phyloP scores from a whole-genome alignment of 768 basidiomycete genomes.

The Clitopilus passeckerianus region DNA sequence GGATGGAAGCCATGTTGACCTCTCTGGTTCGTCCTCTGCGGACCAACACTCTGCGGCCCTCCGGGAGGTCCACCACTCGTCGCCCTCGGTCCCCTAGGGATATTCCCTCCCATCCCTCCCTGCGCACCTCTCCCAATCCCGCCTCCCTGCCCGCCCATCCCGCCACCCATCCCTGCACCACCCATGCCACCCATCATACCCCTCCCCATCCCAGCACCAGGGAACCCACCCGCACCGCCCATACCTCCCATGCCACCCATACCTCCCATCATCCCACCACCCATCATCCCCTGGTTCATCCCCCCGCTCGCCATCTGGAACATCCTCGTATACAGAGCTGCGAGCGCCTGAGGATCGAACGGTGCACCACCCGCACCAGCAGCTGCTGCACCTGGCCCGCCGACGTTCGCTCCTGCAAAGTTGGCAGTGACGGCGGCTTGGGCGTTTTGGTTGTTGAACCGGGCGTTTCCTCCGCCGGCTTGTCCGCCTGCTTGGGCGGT shows the following conservation, averaged over 20 bases:
- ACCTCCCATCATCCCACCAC: slow-evolving; percentile 38
- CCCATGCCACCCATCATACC: slow-evolving; percentile 35
- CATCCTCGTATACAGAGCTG: slow-evolving; percentile 93
- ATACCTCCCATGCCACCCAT: slow-evolving; percentile 26
- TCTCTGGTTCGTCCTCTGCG: slow-evolving; percentile 65
- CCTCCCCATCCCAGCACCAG: slow-evolving; percentile 25
- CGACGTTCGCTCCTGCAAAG: slow-evolving; percentile 21
- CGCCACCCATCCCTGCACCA: slow-evolving; percentile 37
- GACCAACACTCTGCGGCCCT: slow-evolving; percentile 53
- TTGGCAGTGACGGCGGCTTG: slow-evolving; percentile 19
- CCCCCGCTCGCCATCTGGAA: slow-evolving; percentile 73
- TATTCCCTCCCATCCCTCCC: slow-evolving; percentile 48
- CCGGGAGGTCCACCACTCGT: slow-evolving; percentile 38
- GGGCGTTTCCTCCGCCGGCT: slow-evolving; percentile 5
- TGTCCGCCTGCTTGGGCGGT: slow-evolving; percentile 15
- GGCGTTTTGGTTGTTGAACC: neutral
- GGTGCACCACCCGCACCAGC: slow-evolving; percentile 46
- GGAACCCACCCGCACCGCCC: slow-evolving; percentile 30
- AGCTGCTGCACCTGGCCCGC: slow-evolving; percentile 16
- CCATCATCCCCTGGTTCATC: slow-evolving; percentile 60
- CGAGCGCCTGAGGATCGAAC: slow-evolving; percentile 92
- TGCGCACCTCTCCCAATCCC: slow-evolving; percentile 27
- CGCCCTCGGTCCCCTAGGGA: slow-evolving; percentile 63
- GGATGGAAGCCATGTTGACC: slow-evolving; percentile 84
- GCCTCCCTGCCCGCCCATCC: slow-evolving; percentile 28